These are phyloP conservation scores for Thinopyrum elongatum DNA, from an alignment of 176 grass and related monocot species.

Conservation along the genomic window DNA sequence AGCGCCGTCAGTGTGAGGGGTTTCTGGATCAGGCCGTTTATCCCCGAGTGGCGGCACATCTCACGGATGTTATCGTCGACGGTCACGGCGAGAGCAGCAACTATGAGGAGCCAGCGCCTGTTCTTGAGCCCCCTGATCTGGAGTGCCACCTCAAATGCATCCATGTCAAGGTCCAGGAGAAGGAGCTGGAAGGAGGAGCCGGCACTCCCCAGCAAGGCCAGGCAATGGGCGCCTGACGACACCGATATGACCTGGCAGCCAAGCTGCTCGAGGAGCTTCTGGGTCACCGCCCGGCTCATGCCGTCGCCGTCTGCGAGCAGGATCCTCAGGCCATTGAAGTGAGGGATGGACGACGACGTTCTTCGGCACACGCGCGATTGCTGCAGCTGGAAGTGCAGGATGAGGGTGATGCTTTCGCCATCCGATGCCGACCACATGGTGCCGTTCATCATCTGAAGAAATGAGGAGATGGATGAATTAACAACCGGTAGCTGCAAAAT, in stretches of 20 bases:
- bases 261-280: constrained; percentile 77
- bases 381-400: constrained; percentile 8
- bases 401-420: constrained; percentile 1
- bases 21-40: constrained; percentile 84
- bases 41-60: constrained; percentile 58
- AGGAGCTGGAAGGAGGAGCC: constrained; percentile 57
- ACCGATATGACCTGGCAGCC: constrained; percentile 54
- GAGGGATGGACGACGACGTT: background rate
- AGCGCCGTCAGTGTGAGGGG: constrained; percentile 62
- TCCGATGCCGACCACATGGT: background rate
- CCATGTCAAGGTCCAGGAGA: constrained; percentile 64
- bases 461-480: background rate
- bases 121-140: constrained; percentile 56
- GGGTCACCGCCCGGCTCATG: constrained; percentile 54
- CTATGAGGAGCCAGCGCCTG: constrained; percentile 50
- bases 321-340: background rate
- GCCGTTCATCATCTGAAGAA: constrained; percentile 32
- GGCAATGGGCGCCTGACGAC: constrained; percentile 51
- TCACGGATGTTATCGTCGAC: constrained; percentile 49
- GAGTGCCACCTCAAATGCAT: constrained; percentile 61
- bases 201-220: constrained; percentile 40
- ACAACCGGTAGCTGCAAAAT: background rate
- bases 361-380: background rate
- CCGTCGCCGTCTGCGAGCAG: background rate
- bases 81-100: constrained; percentile 59